A percentile compares a stretch with the other conserved stretches of the same genome.
phyloP scores from a whole-genome alignment of 2,329 filamentous ascomycete genomes.

The Elsinoe ampelina region DNA sequence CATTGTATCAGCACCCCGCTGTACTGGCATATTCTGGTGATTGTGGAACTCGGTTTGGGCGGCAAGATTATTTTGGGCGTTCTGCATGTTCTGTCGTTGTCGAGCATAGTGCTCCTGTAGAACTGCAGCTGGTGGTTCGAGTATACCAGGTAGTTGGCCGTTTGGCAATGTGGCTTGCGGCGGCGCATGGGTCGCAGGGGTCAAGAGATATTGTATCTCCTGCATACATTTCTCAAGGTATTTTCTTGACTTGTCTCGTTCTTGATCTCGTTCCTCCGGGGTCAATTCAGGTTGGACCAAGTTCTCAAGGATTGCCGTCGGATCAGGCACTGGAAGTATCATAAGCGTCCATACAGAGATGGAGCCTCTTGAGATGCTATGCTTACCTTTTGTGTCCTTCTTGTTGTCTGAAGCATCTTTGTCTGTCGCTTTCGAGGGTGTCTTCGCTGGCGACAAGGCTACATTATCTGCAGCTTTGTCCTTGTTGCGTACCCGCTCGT shows the following conservation, averaged over 20 bases:
- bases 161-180: slow-evolving; percentile 35
- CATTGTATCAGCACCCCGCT: slow-evolving; percentile 22
- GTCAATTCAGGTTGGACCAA: slow-evolving; percentile 26
- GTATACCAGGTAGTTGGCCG: slow-evolving; percentile 25
- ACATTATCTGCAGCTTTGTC: slow-evolving; percentile 16
- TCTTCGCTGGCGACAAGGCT: background rate
- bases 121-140: slow-evolving; percentile 37
- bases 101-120: slow-evolving; percentile 50
- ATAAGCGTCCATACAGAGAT: background rate
- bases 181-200: slow-evolving; percentile 53
- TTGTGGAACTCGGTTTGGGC: slow-evolving; percentile 42
- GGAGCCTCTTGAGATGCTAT: slow-evolving; percentile 35
- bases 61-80: slow-evolving; percentile 23
- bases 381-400: slow-evolving; percentile 24
- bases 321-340: background rate
- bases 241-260: slow-evolving; percentile 53
- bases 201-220: slow-evolving; percentile 59
- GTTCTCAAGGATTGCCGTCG: slow-evolving; percentile 25
- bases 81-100: slow-evolving; percentile 44
- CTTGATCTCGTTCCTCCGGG: slow-evolving; percentile 47
- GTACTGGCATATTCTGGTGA: slow-evolving; percentile 46
- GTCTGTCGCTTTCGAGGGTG: slow-evolving; percentile 18
- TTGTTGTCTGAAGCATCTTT: slow-evolving; percentile 19
- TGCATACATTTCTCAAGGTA: slow-evolving; percentile 59
- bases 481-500: slow-evolving; percentile 60